Evolutionary conservation across 805 yeast genomes (phyloP).

Genomic region (Lipomyces chichibuensis): DNA sequence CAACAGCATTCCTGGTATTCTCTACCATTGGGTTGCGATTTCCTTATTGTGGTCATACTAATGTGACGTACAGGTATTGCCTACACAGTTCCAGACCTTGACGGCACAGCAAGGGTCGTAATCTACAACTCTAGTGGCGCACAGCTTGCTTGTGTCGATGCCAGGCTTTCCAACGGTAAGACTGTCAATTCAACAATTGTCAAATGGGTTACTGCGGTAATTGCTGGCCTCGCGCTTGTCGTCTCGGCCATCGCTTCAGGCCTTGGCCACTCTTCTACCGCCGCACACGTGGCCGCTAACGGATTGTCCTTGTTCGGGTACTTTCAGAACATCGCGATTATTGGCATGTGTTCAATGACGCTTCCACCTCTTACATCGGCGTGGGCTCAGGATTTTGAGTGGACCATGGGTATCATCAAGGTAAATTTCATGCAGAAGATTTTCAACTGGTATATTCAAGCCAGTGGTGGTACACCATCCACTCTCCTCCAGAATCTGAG

Average conservation of each 20-base stretch:
- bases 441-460: constrained; percentile 90
- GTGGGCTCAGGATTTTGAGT: constrained; percentile 95
- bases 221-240: constrained; percentile 83
- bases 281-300: constrained; percentile 97
- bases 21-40: neutral
- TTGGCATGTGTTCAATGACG: constrained; percentile 93
- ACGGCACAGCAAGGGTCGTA: constrained; percentile 81
- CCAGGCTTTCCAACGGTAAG: constrained; percentile 80
- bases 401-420: constrained; percentile 92
- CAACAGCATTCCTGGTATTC: constrained; percentile 61
- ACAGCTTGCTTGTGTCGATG: constrained; percentile 86
- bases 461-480: constrained; percentile 89
- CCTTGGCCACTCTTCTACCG: constrained; percentile 86
- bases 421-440: constrained; percentile 69
- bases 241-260: constrained; percentile 87
- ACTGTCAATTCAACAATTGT: constrained; percentile 93
- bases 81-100: constrained; percentile 89
- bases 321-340: constrained; percentile 89
- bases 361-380: constrained; percentile 98
- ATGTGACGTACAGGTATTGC: constrained; percentile 54
- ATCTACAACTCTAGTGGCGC: constrained; percentile 54
- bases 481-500: constrained; percentile 67
- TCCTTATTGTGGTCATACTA: neutral
- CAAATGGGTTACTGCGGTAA: constrained; percentile 93
- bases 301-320: constrained; percentile 89